Base-by-base conservation (phyloP, 176 grass and related monocot genomes). In the Stipa capillata region DNA sequence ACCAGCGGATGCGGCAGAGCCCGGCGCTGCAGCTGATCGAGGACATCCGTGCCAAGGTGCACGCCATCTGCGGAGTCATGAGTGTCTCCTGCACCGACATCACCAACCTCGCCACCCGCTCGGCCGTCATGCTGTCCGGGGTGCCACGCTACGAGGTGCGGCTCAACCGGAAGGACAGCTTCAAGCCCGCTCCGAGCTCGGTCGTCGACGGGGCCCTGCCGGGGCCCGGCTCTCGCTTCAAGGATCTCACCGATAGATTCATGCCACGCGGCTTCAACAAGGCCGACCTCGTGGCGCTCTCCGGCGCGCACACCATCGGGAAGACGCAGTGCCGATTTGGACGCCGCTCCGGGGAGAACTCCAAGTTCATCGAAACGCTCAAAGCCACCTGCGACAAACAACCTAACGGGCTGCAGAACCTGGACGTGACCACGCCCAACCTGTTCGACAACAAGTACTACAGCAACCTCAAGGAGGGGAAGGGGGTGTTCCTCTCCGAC, bases 231-330 rank as follows among this genome's bases (percentile, higher is more conserved):
- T n/a, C n/a, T n/a, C n/a, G n/a, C n/a, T n/a, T n/a, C n/a, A n/a
- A n/a, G n/a, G n/a, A n/a, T n/a, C n/a, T n/a, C n/a, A n/a, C n/a
- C n/a, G n/a, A n/a, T n/a, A n/a, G n/a, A n/a, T n/a, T n/a, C n/a
- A n/a, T n/a, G n/a, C n/a, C n/a, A n/a, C n/a, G n/a, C n/a, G n/a
- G n/a, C n/a, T n/a, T n/a, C n/a, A n/a, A n/a, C n/a, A n/a, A n/a
- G n/a, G 57, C 52, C 33, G 85, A 87, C 53, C 79, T 87, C 24
- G 85, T 87, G 32, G 86, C 88, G 80, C 88, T 93, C 12, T 97
- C 90, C 1, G 90, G 94, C 0, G 88, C 77, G 28, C 94, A 91
- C 86, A 91, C 88, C 84, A 53, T 97, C 37, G 94, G 91, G 1
- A 39, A 65, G 31, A 66, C 91, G 5, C 86, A 84, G 55, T 97